Evolutionary conservation across 192 early-diverging fungal genomes (phyloP), one percentile per base, ranked within the genome.

Genomic region (Geranomyces michiganensis): DNA sequence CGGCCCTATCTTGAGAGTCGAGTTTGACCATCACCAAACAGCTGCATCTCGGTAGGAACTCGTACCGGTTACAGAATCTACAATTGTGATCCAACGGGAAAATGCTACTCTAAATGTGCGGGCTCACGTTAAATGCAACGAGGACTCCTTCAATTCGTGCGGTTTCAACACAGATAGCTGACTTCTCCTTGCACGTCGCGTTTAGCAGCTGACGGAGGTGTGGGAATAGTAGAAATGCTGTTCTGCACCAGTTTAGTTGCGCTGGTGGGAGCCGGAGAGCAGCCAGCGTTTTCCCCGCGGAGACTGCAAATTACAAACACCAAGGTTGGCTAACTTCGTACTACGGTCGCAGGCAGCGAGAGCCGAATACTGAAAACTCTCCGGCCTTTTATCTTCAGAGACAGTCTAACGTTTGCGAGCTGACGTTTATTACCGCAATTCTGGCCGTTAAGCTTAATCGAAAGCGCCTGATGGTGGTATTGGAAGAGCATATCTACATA

Each of bases 221-320:
- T 96, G 32, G 94, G 93, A 12, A 92, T 96, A 56, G 94, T 96
- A 32, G 96, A 96, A 82, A 97, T 99, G 95, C 83, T 99, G 41
- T 99, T 97, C 67, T 94, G 90, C 65, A 99, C 97, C 6, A 93
- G 91, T n/a, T 83, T 99, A 7, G 93, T 99, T 0, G 97, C 97
- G 1, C 83, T 99, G 29, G 96, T 98, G 10, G 97, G 95, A 5
- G 90, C 94, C 21, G 94, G 95, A 9, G 93, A 95, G 71, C 92
- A 95, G 67, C 92, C 93, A 24, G 68, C 88, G 36, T 89, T 93
- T 58, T 94, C 92, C 41, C 93, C 95, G 49, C 85, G 95, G 65
- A 84, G 92, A 61, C 82, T 99, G 59, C 94, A 96, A 72, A 94
- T 99, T 53, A 91, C 91, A 43, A 99, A 99, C 78, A 99, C 97